Base-by-base conservation (phyloP, 371 early-diverging fungal genomes). In the Actinomortierella ambigua region DNA sequence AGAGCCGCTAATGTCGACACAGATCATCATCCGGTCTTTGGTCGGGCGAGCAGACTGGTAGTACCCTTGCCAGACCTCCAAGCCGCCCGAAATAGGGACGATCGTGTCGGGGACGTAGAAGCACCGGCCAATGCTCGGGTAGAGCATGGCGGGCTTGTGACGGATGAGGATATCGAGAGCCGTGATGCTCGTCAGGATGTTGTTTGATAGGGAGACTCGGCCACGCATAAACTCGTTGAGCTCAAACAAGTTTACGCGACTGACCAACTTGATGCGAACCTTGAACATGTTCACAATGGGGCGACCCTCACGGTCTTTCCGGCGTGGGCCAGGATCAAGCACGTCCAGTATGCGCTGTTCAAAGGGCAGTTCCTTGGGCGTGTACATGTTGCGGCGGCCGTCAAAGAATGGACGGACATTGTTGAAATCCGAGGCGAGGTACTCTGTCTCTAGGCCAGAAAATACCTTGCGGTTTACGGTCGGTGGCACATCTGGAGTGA, bases 31-130 rank as follows among this genome's bases (percentile, higher is more conserved):
- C 28, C 75, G 68, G 26, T 84, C 87, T 65, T 53, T 39, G n/a
- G 87, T 77, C 2, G 92, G 86, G 3, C 86, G 78, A 23, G 88
- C 73, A 55, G 88, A 83, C 63, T 89, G 88, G 56, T 86, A 88
- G 69, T 87, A 91, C 3, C 95, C 95, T 26, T 82, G 84, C 92
- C 93, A 93, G 18, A 88, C 79, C 63, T 91, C 90, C 24, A 90
- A 77, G 6, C 89, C 89, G n/a, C 88, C 88, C 7, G 69, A 79
- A 50, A 80, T 79, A 0, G 61, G 20, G 41, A 75, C 65, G 3
- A 80, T 77, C 42, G 82, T 81, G 23, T 78, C 80, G 20, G 85
- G 80, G 6, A 90, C 90, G 68, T 86, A 94, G 78, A 92, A 90
- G n/a, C 90, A 90, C 3, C 90, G 77, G 23, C 91, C 90, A 29